Evolutionary conservation across 2,329 filamentous ascomycete species (phyloP), one percentile per base, ranked within the genome.

Genomic region (Zopfia rhizophila): DNA sequence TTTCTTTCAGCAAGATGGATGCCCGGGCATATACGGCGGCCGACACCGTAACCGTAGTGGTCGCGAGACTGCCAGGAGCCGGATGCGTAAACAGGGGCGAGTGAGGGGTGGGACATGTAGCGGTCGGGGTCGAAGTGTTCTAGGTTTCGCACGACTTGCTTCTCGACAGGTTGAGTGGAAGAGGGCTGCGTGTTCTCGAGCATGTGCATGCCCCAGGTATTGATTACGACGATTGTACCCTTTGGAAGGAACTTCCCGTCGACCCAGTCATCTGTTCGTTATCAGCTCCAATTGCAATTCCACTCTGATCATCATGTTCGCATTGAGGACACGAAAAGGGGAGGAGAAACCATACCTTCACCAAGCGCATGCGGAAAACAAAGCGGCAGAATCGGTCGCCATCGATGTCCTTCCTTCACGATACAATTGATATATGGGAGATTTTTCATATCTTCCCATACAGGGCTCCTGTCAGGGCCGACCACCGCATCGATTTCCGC

Each of bases 401-500:
- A 27, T 8, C 24, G 24, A n/a, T 27, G 24, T 27, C 8, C 24
- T 27, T 27, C 24, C 32, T 18, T 14, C 6, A 19, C 10, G 22
- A 38, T 39, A 19, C 38, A 39, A 11, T 43, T 43, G 39, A 43
- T 35, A 17, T 43, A 43, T 3, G 39, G 29, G 7, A 43, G 39
- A 28, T 22, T 19, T 3, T 10, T 12, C n/a, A 35, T 18, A 16
- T 43, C 39, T 4, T 28, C n/a, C 29, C 61, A 54, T 2, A 18
- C 30, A 5, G 70, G 69, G 8, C 63, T 49, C 13, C 69, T 53
- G 4, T 60, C 51, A 3, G 35, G 43, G 18, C 63, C 65, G 27
- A 65, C 54, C 5, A 63, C 55, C 5, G 46, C 25, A 36, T 70
- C 68, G 5, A 74, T 58, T 37, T 73, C 63, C 7, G 53, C 51